phyloP scores from a whole-genome alignment of 768 basidiomycete species.

The Astraeus odoratus region DNA sequence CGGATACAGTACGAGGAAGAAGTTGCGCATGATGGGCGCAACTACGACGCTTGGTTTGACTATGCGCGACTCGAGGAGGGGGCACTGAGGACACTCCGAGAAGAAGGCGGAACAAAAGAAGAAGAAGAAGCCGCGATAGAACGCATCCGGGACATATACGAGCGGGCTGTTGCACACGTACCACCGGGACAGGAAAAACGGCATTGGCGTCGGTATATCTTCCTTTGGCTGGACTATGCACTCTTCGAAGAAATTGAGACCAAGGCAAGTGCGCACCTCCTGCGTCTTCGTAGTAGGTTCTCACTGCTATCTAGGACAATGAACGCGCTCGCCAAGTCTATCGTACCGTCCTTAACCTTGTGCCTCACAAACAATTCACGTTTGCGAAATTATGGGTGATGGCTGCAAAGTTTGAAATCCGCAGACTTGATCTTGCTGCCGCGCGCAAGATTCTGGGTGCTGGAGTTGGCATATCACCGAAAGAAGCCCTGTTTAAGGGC shows the following conservation, averaged over 20 bases:
- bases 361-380: conserved; percentile 95
- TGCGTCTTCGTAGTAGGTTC: neutral
- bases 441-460: conserved; percentile 88
- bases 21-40: conserved; percentile 80
- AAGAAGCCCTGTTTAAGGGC: conserved; percentile 90
- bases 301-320: conserved; percentile 52
- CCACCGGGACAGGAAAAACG: conserved; percentile 92
- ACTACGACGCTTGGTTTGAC: conserved; percentile 99
- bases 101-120: conserved; percentile 66
- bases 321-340: conserved; percentile 85
- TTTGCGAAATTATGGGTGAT: conserved; percentile 96
- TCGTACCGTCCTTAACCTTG: conserved; percentile 79
- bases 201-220: conserved; percentile 86
- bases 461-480: conserved; percentile 93
- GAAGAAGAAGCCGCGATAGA: conserved; percentile 56
- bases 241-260: conserved; percentile 95
- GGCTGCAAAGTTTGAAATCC: conserved; percentile 88
- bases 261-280: conserved; percentile 46
- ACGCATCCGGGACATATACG: conserved; percentile 89
- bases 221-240: conserved; percentile 93
- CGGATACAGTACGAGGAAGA: conserved; percentile 99
- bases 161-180: conserved; percentile 90
- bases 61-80: conserved; percentile 91
- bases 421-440: conserved; percentile 71
- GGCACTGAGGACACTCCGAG: conserved; percentile 66